These are phyloP conservation scores for Mesembryanthemum crystallinum DNA, from an alignment of 148 eudicot species.

Conservation along the genomic window DNA sequence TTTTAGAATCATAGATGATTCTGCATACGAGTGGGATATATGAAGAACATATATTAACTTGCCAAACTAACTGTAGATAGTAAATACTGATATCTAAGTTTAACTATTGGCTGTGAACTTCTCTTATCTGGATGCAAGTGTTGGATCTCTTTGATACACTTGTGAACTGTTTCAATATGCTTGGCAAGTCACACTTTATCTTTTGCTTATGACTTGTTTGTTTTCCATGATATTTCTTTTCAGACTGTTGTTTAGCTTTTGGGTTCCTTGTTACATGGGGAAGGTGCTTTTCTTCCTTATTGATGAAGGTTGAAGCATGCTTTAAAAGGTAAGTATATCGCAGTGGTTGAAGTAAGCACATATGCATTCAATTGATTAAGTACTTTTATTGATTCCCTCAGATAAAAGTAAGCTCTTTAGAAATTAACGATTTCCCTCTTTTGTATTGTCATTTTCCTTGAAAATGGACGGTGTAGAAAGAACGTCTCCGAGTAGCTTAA, in stretches of 20 bases:
- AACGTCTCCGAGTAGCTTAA: conserved; percentile 2
- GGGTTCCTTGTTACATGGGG: conserved; percentile 5
- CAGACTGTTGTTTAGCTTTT: conserved; percentile 13
- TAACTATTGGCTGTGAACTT: background rate
- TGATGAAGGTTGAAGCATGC: conserved; percentile 27
- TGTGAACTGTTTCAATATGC: conserved; percentile 16
- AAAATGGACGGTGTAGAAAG: conserved; percentile 5
- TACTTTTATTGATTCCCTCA: conserved; percentile 14
- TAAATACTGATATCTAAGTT: background rate
- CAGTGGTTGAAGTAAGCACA: conserved; percentile 16
- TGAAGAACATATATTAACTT: background rate
- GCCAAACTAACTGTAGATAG: background rate
- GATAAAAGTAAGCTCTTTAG: conserved; percentile 5
- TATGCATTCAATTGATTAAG: background rate
- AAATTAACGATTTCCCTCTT: background rate
- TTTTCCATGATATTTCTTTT: conserved; percentile 14
- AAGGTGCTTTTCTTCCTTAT: conserved; percentile 27
- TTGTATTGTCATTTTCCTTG: conserved; percentile 19
- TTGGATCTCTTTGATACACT: conserved; percentile 7
- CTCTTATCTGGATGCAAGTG: conserved; percentile 1
- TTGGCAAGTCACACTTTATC: conserved; percentile 12
- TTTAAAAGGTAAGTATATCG: conserved; percentile 1
- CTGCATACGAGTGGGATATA: background rate
- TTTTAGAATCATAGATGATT: background rate
- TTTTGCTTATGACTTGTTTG: conserved; percentile 14